Conservation (phyloP, 2,329 filamentous ascomycete genomes). For the Penicillium sp. region DNA sequence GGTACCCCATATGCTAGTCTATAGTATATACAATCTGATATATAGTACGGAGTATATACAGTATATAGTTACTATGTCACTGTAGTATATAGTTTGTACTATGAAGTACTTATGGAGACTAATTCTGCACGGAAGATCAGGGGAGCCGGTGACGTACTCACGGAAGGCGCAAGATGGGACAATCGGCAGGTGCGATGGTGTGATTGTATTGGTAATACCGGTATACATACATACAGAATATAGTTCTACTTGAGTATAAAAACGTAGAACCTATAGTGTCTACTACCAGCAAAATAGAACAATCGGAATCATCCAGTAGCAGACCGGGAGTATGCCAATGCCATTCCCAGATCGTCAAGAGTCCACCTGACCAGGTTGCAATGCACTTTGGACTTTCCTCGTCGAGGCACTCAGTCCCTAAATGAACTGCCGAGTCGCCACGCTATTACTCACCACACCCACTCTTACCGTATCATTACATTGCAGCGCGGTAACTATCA, state of each 20-base stretch:
- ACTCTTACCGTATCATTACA: not conserved
- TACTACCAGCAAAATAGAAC: too few relatives aligned
- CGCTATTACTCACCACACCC: constrained; percentile 4
- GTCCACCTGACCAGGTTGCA: not conserved
- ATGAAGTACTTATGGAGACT: too few relatives aligned
- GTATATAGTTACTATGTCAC: too few relatives aligned
- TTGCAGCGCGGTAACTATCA: constrained; percentile 5
- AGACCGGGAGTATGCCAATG: too few relatives aligned
- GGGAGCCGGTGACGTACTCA: constrained; percentile 28
- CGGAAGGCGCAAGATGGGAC: constrained; percentile 24
- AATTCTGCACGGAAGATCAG: constrained; percentile 31
- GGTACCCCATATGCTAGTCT: not conserved
- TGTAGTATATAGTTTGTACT: too few relatives aligned
- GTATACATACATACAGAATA: too few relatives aligned
- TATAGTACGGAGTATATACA: not conserved
- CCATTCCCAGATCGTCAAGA: not conserved
- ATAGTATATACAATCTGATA: not conserved
- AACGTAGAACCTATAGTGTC: too few relatives aligned
- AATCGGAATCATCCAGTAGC: too few relatives aligned
- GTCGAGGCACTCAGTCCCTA: constrained; percentile 12
- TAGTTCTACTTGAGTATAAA: too few relatives aligned
- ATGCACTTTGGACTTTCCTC: constrained; percentile 13
- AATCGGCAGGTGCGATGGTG: constrained; percentile 30
- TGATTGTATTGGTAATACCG: constrained; percentile 16
- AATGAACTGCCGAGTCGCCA: not conserved